Percentiles rank a stretch among this genome's conserved stretches.
These are phyloP conservation scores for Physcomitrellopsis africana DNA, from an alignment of 225 moss, liverwort and hornwort species.

Conservation along the genomic window DNA sequence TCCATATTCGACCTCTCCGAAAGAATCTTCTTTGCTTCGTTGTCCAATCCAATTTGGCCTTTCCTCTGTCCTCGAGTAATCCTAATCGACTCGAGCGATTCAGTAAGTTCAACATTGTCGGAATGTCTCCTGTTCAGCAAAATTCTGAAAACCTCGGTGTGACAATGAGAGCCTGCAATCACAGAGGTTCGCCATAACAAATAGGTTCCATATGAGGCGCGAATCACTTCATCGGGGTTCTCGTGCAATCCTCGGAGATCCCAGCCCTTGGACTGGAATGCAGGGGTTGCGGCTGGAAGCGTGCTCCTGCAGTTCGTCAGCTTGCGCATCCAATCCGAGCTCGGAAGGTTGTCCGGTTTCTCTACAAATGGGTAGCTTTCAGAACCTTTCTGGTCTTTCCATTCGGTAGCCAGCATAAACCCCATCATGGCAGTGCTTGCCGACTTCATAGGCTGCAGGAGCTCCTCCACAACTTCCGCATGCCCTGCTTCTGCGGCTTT, in stretches of 20 bases:
- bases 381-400: conserved; percentile 35
- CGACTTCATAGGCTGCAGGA: conserved; percentile 35
- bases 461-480: conserved; percentile 37
- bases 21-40: conserved; percentile 43
- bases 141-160: conserved; percentile 42
- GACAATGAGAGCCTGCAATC: conserved; percentile 44
- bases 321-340: conserved; percentile 50
- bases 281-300: conserved; percentile 38
- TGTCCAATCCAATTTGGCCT: conserved; percentile 23
- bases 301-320: conserved; percentile 23
- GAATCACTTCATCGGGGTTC: conserved; percentile 39
- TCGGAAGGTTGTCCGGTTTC: conserved; percentile 27
- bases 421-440: conserved; percentile 45
- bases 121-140: conserved; percentile 35
- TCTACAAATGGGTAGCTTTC: conserved; percentile 50
- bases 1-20: conserved; percentile 47
- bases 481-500: conserved; percentile 54
- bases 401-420: conserved; percentile 33
- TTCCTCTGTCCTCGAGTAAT: neutral
- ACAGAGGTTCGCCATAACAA: conserved; percentile 50
- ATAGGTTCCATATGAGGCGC: conserved; percentile 40
- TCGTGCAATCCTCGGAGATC: conserved; percentile 47
- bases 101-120: conserved; percentile 38
- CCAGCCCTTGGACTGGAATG: conserved; percentile 48
- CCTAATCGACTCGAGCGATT: conserved; percentile 25